Evolutionary conservation across 768 basidiomycete species (phyloP).

Genomic region (Boletus tylopilopsis): DNA sequence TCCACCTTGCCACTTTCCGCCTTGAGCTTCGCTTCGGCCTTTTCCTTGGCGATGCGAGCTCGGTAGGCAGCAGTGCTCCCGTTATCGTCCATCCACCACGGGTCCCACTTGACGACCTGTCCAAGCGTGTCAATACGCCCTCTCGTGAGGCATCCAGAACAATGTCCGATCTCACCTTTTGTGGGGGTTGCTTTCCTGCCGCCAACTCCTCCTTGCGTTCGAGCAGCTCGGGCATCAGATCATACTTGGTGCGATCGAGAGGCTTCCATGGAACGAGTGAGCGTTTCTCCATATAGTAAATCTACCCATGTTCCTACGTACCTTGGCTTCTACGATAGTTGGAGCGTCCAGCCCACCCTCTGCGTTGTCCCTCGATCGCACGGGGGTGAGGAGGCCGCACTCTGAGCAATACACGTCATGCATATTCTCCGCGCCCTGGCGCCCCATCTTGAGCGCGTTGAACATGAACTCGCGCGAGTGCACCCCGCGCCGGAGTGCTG

Average conservation of each 20-base stretch:
- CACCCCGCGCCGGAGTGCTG: constrained; percentile 15
- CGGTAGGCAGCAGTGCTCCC: constrained; percentile 15
- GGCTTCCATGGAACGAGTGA: not conserved
- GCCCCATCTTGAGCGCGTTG: constrained; percentile 10
- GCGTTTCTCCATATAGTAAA: not conserved
- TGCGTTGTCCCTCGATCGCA: constrained; percentile 12
- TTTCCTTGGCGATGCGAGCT: constrained; percentile 8
- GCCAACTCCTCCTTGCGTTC: constrained; percentile 1
- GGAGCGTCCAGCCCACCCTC: constrained; percentile 15
- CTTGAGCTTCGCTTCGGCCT: constrained; percentile 4
- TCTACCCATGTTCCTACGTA: not conserved
- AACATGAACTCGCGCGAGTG: constrained; percentile 18
- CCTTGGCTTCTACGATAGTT: constrained; percentile 5
- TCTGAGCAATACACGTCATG: constrained; percentile 19
- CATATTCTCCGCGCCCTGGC: constrained; percentile 16
- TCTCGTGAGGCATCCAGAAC: not conserved
- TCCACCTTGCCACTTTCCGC: not conserved
- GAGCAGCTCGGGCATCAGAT: constrained; percentile 7
- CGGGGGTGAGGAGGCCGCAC: constrained; percentile 10
- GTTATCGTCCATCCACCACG: constrained; percentile 12
- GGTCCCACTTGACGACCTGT: constrained; percentile 5
- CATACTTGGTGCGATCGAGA: constrained; percentile 14
- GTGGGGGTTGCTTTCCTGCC: not conserved
- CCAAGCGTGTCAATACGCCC: not conserved
- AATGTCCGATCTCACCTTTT: not conserved